Evolutionary conservation across 495 filamentous ascomycete genomes (phyloP).

Genomic region (Coniosporium apollinis): DNA sequence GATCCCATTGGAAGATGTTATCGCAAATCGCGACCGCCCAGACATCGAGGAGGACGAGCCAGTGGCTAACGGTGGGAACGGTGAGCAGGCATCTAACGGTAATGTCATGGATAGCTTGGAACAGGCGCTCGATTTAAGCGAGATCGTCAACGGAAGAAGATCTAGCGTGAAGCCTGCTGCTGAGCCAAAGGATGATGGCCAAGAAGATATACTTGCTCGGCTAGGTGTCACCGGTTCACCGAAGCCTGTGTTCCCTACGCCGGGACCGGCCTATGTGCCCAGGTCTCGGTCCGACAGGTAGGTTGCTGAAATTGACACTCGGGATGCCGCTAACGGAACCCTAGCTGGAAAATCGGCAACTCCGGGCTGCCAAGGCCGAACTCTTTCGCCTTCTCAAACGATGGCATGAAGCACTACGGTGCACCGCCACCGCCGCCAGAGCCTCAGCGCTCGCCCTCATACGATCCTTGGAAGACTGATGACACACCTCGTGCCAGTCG

Average conservation of each 20-base stretch:
- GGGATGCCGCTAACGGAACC: too few species aligned
- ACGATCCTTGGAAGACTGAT: slow-evolving; percentile 11
- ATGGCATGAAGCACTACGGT: neutral
- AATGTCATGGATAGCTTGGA: slow-evolving; percentile 22
- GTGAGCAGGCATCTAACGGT: slow-evolving; percentile 4
- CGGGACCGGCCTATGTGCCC: slow-evolving; percentile 12
- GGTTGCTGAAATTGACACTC: too few species aligned
- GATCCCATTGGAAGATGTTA: slow-evolving; percentile 14
- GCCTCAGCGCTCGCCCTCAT: slow-evolving; percentile 3
- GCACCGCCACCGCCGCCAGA: slow-evolving; percentile 11
- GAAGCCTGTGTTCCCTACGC: slow-evolving; percentile 20
- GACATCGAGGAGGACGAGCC: slow-evolving; percentile 8
- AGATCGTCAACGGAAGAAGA: neutral
- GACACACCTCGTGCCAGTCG: neutral
- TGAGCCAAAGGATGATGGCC: slow-evolving; percentile 8
- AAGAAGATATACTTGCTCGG: slow-evolving; percentile 23
- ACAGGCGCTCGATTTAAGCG: slow-evolving; percentile 11
- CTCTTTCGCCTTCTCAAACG: neutral
- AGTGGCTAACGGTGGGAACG: slow-evolving; percentile 1
- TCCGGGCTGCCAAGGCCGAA: too few species aligned
- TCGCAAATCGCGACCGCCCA: slow-evolving; percentile 14
- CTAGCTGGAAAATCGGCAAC: too few species aligned
- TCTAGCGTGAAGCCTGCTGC: neutral
- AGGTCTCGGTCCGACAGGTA: too few species aligned
- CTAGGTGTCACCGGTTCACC: slow-evolving; percentile 24